phyloP scores from a whole-genome alignment of 1,284 basidiomycete genomes.

The Rhodofomes roseus region DNA sequence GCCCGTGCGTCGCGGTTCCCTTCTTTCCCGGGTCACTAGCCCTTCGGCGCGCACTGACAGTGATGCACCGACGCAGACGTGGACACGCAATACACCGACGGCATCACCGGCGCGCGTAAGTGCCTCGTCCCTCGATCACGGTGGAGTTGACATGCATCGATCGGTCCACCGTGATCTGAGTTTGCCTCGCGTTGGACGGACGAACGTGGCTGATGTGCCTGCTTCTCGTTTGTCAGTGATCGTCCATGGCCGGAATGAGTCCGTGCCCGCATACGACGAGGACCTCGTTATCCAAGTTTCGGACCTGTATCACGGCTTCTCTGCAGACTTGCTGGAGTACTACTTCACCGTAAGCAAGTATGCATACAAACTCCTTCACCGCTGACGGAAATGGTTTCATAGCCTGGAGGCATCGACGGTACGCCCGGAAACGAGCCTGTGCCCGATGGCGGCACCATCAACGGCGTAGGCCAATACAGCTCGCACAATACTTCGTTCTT shows the following conservation, averaged over 20 bases:
- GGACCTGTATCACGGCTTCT: conserved; percentile 36
- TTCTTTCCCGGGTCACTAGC: not conserved
- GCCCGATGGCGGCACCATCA: conserved; percentile 33
- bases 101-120: conserved; percentile 36
- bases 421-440: conserved; percentile 36
- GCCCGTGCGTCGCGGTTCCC: conserved; percentile 12
- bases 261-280: conserved; percentile 30
- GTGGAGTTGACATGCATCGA: not conserved
- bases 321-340: conserved; percentile 23
- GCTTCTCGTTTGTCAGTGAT: conserved; percentile 14
- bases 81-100: conserved; percentile 40
- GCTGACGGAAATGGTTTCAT: not conserved
- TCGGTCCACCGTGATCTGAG: not conserved
- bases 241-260: conserved; percentile 23
- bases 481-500: conserved; percentile 24
- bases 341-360: conserved; percentile 27
- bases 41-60: not conserved
- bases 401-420: conserved; percentile 30
- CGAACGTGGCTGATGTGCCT: not conserved
- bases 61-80: conserved; percentile 19
- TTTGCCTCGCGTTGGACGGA: not conserved
- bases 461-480: conserved; percentile 34
- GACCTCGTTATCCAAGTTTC: conserved; percentile 33
- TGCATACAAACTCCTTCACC: not conserved
- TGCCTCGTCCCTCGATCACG: not conserved